Percentiles rank a stretch among this genome's conserved stretches.
Evolutionary conservation across 352 stramenopile species (phyloP).

Genomic region (Globisporangium camurandrum): DNA sequence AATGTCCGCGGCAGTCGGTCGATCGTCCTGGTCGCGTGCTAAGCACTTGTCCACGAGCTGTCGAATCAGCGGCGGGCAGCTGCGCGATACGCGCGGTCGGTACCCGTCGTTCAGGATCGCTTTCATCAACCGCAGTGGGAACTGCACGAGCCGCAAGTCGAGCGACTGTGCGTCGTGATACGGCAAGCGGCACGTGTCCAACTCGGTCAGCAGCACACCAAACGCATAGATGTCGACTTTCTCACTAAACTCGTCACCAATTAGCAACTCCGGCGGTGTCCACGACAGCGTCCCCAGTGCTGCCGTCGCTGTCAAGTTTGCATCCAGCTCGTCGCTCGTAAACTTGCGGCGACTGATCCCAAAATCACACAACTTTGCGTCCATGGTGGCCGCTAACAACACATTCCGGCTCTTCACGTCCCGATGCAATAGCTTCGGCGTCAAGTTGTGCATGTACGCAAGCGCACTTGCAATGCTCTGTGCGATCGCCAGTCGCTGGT

Average conservation of each 20-base stretch:
- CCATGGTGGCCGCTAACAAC: slow-evolving; percentile 7
- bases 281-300: slow-evolving; percentile 53
- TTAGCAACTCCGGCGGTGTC: slow-evolving; percentile 51
- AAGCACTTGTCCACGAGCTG: slow-evolving; percentile 52
- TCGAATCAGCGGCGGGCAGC: slow-evolving; percentile 50
- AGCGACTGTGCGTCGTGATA: slow-evolving; percentile 49
- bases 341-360: slow-evolving; percentile 42
- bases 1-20: slow-evolving; percentile 44
- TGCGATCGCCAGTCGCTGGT: slow-evolving; percentile 48
- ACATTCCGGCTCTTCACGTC: slow-evolving; percentile 14
- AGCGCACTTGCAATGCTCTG: slow-evolving; percentile 54
- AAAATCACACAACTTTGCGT: slow-evolving; percentile 76
- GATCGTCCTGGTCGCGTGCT: slow-evolving; percentile 34
- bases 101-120: slow-evolving; percentile 46
- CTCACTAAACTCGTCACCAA: slow-evolving; percentile 64
- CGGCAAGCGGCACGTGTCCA: slow-evolving; percentile 66
- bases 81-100: slow-evolving; percentile 41
- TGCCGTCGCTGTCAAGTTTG: slow-evolving; percentile 41
- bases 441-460: slow-evolving; percentile 56
- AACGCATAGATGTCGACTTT: slow-evolving; percentile 78
- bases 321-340: slow-evolving; percentile 26
- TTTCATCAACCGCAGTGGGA: slow-evolving; percentile 52
- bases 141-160: slow-evolving; percentile 30
- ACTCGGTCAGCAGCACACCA: slow-evolving; percentile 59
- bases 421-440: slow-evolving; percentile 11